Evolutionary conservation across 768 basidiomycete genomes (phyloP).

Genomic region (Amanita rimosa): DNA sequence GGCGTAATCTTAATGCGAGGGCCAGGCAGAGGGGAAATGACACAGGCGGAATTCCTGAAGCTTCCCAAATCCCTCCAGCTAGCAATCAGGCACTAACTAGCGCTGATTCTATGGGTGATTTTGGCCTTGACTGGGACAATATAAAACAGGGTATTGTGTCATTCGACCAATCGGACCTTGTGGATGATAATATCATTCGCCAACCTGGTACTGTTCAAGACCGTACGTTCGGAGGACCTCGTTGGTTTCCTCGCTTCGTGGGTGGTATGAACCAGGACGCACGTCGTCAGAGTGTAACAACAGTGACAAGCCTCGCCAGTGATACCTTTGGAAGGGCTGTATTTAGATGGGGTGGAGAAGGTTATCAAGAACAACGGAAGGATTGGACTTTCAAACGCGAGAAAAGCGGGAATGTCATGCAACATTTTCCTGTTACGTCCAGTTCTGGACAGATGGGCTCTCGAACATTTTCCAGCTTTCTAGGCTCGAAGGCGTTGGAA

Average conservation of each 20-base stretch:
- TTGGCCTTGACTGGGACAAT: constrained; percentile 5
- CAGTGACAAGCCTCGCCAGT: constrained; percentile 20
- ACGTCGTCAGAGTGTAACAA: constrained; percentile 32
- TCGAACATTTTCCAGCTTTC: constrained; percentile 9
- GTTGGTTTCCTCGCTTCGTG: constrained; percentile 13
- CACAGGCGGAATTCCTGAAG: background rate
- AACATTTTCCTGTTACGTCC: background rate
- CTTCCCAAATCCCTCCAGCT: background rate
- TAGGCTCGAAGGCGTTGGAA: constrained; percentile 20
- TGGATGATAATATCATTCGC: constrained; percentile 16
- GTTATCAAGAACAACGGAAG: constrained; percentile 29
- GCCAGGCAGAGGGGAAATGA: constrained; percentile 18
- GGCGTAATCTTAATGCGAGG: constrained; percentile 39
- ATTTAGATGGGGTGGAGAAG: constrained; percentile 30
- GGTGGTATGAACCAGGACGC: constrained; percentile 7
- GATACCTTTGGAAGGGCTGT: constrained; percentile 32
- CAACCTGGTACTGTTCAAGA: constrained; percentile 9
- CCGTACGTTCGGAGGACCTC: constrained; percentile 10
- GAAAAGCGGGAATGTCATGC: constrained; percentile 22
- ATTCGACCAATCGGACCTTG: background rate
- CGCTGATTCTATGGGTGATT: background rate
- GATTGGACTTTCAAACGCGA: constrained; percentile 56
- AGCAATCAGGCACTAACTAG: background rate
- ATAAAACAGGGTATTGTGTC: constrained; percentile 3
- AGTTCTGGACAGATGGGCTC: background rate